Conservation (phyloP, 257 asterid genomes). For the Solanum clarkiae region DNA sequence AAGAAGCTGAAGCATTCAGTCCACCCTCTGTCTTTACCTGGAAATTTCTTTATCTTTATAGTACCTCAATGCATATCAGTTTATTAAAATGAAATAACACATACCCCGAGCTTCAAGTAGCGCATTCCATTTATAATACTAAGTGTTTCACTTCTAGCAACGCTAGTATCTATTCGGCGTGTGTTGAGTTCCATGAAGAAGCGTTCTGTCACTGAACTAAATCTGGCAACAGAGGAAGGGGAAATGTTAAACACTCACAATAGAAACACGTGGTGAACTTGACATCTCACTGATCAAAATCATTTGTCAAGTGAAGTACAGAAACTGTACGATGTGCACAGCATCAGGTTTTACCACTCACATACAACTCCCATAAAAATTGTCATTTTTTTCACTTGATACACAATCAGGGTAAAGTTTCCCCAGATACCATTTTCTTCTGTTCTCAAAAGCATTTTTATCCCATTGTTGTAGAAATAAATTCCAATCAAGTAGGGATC, state of each 20-base stretch:
- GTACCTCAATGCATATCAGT: slow-evolving; percentile 9
- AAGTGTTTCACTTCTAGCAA: slow-evolving; percentile 95
- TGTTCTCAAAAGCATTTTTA: background rate
- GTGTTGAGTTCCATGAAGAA: slow-evolving; percentile 96
- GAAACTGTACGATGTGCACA: background rate
- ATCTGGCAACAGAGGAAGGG: slow-evolving; percentile 28
- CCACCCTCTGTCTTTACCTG: slow-evolving; percentile 98
- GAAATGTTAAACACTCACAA: background rate
- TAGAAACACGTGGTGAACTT: background rate
- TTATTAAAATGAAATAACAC: slow-evolving; percentile 15
- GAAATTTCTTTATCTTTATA: slow-evolving; percentile 13
- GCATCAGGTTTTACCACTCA: background rate
- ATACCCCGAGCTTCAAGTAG: slow-evolving; percentile 96
- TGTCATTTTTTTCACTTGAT: background rate
- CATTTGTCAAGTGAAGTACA: background rate
- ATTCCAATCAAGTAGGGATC: background rate
- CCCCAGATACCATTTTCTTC: background rate
- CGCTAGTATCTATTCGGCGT: slow-evolving; percentile 85
- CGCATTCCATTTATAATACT: slow-evolving; percentile 96
- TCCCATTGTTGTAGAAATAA: background rate
- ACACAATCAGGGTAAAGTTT: background rate
- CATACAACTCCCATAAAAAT: background rate
- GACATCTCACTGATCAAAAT: background rate
- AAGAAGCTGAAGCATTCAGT: slow-evolving; percentile 94
- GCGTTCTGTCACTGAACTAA: slow-evolving; percentile 98